Conservation (phyloP, 768 basidiomycete genomes). For the Leucocoprinus sp. region DNA sequence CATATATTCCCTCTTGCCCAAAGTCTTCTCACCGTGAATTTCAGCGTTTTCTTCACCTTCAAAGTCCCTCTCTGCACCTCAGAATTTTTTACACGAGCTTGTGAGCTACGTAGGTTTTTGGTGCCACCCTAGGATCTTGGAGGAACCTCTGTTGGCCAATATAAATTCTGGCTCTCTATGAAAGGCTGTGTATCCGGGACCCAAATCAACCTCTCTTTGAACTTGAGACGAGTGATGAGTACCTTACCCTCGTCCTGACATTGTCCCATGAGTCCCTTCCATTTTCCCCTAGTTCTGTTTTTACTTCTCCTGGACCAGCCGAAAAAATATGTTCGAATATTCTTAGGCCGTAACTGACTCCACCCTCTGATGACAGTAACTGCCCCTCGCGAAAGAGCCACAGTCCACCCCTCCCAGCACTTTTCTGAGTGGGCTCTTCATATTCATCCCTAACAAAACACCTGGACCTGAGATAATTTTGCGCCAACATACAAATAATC, state of each 20-base stretch:
- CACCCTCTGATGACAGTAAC: slow-evolving; percentile 67
- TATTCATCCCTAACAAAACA: slow-evolving; percentile 44
- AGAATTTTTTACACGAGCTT: too few species aligned
- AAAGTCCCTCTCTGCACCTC: too few species aligned
- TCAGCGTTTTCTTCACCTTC: slow-evolving; percentile 58
- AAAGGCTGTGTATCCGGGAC: too few species aligned
- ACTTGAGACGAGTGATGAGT: too few species aligned
- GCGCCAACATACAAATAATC: slow-evolving; percentile 24
- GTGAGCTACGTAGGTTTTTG: too few species aligned
- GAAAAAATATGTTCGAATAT: slow-evolving; percentile 57
- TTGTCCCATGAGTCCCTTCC: slow-evolving; percentile 33
- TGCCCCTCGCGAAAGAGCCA: slow-evolving; percentile 48
- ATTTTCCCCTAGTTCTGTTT: slow-evolving; percentile 23
- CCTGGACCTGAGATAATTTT: slow-evolving; percentile 33
- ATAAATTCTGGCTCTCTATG: too few species aligned
- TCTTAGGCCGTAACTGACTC: slow-evolving; percentile 63
- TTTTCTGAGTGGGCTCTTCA: slow-evolving; percentile 71
- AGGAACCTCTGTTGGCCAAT: too few species aligned
- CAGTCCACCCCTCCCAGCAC: slow-evolving; percentile 50
- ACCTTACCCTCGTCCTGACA: slow-evolving; percentile 46
- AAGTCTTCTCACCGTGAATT: slow-evolving; percentile 45
- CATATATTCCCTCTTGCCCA: slow-evolving; percentile 40
- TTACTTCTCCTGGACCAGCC: slow-evolving; percentile 35
- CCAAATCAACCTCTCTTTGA: too few species aligned
- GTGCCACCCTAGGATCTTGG: too few species aligned